Conservation (phyloP, 352 stramenopile genomes). For the Peronosclerospora sorghi region DNA sequence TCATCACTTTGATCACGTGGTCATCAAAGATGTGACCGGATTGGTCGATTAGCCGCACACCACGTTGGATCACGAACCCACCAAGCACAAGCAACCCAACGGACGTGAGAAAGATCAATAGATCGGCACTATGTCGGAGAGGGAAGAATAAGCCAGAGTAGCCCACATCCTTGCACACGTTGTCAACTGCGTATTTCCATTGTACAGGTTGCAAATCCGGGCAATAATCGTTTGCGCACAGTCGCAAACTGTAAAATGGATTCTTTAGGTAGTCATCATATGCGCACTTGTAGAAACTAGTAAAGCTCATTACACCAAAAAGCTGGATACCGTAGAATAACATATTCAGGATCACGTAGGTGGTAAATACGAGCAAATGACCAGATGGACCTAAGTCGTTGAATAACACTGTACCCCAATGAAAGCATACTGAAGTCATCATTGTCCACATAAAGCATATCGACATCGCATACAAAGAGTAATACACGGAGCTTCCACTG, state of each 20-base stretch:
- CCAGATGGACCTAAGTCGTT: constrained; percentile 47
- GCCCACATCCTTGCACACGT: constrained; percentile 55
- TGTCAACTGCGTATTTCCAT: constrained; percentile 59
- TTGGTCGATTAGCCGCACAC: constrained; percentile 58
- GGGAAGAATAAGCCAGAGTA: constrained; percentile 59
- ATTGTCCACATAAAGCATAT: constrained; percentile 75
- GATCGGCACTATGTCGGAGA: constrained; percentile 31
- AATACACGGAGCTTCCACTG: constrained; percentile 60
- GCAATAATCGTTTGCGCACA: constrained; percentile 68
- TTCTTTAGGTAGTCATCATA: constrained; percentile 86
- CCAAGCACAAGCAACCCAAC: constrained; percentile 56
- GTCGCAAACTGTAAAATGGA: constrained; percentile 47
- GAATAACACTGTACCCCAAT: constrained; percentile 70
- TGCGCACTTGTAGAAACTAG: constrained; percentile 73
- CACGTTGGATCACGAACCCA: constrained; percentile 54
- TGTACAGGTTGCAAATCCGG: constrained; percentile 70
- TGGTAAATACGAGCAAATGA: constrained; percentile 39
- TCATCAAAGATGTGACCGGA: constrained; percentile 67
- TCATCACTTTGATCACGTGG: constrained; percentile 61
- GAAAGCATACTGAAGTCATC: constrained; percentile 80
- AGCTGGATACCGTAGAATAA: constrained; percentile 58
- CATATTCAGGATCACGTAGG: constrained; percentile 53
- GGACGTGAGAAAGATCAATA: constrained; percentile 53
- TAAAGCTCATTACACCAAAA: constrained; percentile 61
- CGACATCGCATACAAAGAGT: constrained; percentile 53